phyloP scores from a whole-genome alignment of 2,329 filamentous ascomycete genomes.

The Arthrocladium fulminans region DNA sequence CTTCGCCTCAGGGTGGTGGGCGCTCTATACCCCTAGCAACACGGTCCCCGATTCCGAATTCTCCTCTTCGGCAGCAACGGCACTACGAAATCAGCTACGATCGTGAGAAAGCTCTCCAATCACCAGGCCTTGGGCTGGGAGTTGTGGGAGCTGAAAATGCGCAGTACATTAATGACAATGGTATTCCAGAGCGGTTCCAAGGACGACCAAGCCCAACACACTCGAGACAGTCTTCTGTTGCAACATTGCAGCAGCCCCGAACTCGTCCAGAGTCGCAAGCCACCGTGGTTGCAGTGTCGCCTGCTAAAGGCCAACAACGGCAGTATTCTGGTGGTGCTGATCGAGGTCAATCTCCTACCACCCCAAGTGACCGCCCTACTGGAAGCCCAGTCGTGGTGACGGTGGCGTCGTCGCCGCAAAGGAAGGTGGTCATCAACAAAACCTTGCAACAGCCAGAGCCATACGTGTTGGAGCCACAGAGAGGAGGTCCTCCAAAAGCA shows the following conservation, averaged over 20 bases:
- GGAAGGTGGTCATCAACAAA: constrained; percentile 7
- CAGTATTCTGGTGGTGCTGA: not conserved
- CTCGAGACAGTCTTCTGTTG: not conserved
- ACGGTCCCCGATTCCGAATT: not conserved
- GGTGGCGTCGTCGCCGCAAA: constrained; percentile 1
- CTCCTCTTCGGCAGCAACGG: not conserved
- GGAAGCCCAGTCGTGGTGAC: not conserved
- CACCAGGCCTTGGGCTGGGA: constrained; percentile 2
- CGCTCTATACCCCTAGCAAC: not conserved
- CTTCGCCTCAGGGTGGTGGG: constrained; percentile 1
- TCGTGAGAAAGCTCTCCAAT: not conserved
- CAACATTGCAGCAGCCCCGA: not conserved
- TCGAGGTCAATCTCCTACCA: not conserved
- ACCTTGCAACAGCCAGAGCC: constrained; percentile 2
- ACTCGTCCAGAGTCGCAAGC: not conserved
- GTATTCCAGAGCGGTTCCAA: constrained; percentile 8
- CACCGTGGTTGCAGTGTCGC: not conserved
- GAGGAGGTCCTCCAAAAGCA: not conserved
- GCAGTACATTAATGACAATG: constrained; percentile 10
- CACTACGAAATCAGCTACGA: not conserved
- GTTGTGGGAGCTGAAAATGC: not conserved
- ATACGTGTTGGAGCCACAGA: constrained; percentile 4
- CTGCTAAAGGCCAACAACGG: not conserved
- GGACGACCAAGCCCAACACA: constrained; percentile 1
- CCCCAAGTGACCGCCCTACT: not conserved